Evolutionary conservation across 768 basidiomycete species (phyloP).

Genomic region (Daedaleopsis nitida): DNA sequence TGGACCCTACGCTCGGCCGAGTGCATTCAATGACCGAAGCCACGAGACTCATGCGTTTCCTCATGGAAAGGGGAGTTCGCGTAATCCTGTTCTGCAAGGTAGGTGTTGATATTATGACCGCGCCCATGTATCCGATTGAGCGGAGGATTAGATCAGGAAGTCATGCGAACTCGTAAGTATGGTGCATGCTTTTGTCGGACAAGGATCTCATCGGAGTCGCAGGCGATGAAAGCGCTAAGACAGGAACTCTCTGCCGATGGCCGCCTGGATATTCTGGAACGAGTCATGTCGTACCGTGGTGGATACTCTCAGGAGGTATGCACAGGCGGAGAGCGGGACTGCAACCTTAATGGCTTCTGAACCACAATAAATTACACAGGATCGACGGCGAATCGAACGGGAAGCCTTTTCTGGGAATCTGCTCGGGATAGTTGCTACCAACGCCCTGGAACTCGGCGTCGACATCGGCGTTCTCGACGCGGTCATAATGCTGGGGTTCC

Average conservation of each 20-base stretch:
- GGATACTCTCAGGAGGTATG: slow-evolving; percentile 75
- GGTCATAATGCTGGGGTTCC: slow-evolving; percentile 89
- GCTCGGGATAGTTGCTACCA: slow-evolving; percentile 87
- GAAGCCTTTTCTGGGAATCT: slow-evolving; percentile 86
- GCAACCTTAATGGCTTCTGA: neutral
- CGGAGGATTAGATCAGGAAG: slow-evolving; percentile 62
- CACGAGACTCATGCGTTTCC: slow-evolving; percentile 67
- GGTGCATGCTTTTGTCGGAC: too few species aligned
- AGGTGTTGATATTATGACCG: neutral
- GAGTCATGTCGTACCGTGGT: slow-evolving; percentile 83
- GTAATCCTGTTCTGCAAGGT: slow-evolving; percentile 92
- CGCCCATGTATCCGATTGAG: neutral
- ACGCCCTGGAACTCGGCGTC: slow-evolving; percentile 89
- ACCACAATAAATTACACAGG: slow-evolving; percentile 42
- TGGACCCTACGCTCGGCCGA: slow-evolving; percentile 55
- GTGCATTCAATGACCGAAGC: slow-evolving; percentile 68
- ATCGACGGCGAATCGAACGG: slow-evolving; percentile 79
- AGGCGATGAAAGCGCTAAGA: slow-evolving; percentile 82
- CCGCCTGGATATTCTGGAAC: slow-evolving; percentile 70
- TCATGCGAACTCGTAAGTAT: slow-evolving; percentile 73
- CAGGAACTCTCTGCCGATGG: slow-evolving; percentile 73
- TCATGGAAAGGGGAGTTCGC: slow-evolving; percentile 81
- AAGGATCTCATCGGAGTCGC: neutral
- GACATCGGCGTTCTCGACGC: slow-evolving; percentile 89
- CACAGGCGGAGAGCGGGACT: neutral